These are phyloP conservation scores for Pythium chondricola DNA, from an alignment of 352 stramenopile genomes.

Conservation along the genomic window DNA sequence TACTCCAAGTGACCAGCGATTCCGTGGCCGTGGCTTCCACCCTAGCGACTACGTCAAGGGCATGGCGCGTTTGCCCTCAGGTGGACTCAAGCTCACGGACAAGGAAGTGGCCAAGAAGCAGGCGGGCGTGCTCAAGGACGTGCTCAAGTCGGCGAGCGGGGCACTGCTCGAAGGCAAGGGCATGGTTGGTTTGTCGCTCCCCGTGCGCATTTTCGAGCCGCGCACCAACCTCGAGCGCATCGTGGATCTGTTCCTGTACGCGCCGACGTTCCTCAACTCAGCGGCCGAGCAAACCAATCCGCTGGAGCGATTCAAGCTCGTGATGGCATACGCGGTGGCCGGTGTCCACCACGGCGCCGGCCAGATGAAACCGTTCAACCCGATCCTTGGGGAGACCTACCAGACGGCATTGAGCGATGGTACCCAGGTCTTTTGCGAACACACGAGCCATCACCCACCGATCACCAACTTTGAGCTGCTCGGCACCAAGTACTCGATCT, in stretches of 20 bases:
- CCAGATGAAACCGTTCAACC: conserved; percentile 83
- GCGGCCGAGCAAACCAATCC: conserved; percentile 54
- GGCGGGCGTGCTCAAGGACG: conserved; percentile 76
- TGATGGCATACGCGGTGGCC: conserved; percentile 70
- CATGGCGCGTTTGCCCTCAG: conserved; percentile 66
- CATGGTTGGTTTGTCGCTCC: conserved; percentile 72
- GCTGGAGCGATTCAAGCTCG: conserved; percentile 75
- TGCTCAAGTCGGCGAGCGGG: conserved; percentile 55
- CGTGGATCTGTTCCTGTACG: conserved; percentile 77
- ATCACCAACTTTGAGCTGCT: conserved; percentile 82
- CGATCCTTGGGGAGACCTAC: conserved; percentile 78
- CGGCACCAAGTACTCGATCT: conserved; percentile 66
- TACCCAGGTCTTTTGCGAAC: conserved; percentile 74
- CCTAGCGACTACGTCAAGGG: conserved; percentile 74
- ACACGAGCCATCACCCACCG: conserved; percentile 81
- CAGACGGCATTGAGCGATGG: conserved; percentile 70
- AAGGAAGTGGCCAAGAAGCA: conserved; percentile 86
- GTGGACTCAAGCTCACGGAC: conserved; percentile 74
- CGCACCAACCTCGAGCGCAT: conserved; percentile 77
- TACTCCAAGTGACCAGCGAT: conserved; percentile 6
- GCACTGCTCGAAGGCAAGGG: conserved; percentile 33
- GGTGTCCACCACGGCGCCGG: conserved; percentile 77
- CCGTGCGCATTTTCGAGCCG: conserved; percentile 82
- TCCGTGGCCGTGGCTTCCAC: conserved; percentile 42
- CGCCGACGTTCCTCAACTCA: conserved; percentile 62